phyloP scores from a whole-genome alignment of 108 stramenopile genomes.

The Licmophora abbreviata region DNA sequence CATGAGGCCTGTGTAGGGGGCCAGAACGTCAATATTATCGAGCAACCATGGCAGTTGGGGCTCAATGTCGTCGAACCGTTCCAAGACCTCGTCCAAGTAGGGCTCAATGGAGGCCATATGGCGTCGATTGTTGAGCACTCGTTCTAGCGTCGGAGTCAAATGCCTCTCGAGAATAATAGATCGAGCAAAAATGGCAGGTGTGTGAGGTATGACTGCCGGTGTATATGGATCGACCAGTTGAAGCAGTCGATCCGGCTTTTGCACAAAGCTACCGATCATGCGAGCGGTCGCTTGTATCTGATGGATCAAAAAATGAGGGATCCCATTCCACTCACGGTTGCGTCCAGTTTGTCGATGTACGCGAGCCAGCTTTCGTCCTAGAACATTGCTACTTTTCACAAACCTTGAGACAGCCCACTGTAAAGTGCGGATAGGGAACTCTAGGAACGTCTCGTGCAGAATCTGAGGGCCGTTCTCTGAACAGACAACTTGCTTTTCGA shows the following conservation, averaged over 20 bases:
- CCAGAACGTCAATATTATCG: slow-evolving; percentile 57
- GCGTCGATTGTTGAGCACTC: slow-evolving; percentile 54
- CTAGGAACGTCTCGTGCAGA: too few relatives aligned
- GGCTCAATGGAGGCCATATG: slow-evolving; percentile 59
- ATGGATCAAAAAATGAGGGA: too few relatives aligned
- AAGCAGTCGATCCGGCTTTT: slow-evolving; percentile 32
- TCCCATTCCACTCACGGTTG: too few relatives aligned
- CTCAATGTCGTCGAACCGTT: slow-evolving; percentile 65
- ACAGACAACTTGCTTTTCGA: too few relatives aligned
- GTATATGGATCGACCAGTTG: slow-evolving; percentile 58
- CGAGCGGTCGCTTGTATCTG: too few relatives aligned
- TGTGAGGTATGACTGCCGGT: slow-evolving; percentile 48
- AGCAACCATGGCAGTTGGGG: slow-evolving; percentile 72
- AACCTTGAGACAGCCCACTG: too few relatives aligned
- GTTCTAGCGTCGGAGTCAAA: slow-evolving; percentile 44
- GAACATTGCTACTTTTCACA: too few relatives aligned
- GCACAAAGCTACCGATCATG: too few relatives aligned
- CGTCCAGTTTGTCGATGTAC: too few relatives aligned
- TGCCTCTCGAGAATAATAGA: slow-evolving; percentile 52
- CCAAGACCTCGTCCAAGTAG: slow-evolving; percentile 42
- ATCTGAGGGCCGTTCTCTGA: too few relatives aligned
- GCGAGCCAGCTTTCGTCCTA: too few relatives aligned
- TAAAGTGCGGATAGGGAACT: too few relatives aligned
- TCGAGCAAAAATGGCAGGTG: slow-evolving; percentile 48
- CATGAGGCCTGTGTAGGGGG: slow-evolving; percentile 64